Conservation (phyloP, 106 monocot genomes). For the Dioscorea alata region DNA sequence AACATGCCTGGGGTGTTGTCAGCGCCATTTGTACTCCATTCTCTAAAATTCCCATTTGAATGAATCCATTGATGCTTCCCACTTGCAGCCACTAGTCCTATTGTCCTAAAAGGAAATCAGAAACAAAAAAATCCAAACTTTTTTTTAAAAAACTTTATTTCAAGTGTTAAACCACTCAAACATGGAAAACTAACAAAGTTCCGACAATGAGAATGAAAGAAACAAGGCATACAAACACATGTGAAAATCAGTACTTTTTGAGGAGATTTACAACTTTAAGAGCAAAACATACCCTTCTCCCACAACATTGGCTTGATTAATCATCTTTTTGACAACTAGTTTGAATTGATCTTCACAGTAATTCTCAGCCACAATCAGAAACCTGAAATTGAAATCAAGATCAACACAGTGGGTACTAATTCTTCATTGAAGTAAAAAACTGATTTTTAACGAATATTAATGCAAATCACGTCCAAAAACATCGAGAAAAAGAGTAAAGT, state of each 20-base stretch:
- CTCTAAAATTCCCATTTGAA: constrained; percentile 11
- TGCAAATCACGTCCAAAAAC: too few species aligned
- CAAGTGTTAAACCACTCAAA: not conserved
- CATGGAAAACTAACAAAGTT: not conserved
- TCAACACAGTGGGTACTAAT: not conserved
- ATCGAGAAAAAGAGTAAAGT: too few species aligned
- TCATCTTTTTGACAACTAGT: not conserved
- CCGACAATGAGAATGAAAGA: not conserved
- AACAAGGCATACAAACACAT: not conserved
- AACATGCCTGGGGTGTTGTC: constrained; percentile 2
- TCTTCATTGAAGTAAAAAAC: too few species aligned
- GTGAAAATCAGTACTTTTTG: too few species aligned
- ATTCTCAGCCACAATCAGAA: not conserved
- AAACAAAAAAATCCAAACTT: too few species aligned
- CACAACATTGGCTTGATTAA: not conserved
- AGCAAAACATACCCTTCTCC: constrained; percentile 8
- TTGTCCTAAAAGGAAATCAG: constrained; percentile 8
- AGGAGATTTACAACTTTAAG: too few species aligned
- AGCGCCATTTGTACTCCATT: not conserved
- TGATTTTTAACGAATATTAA: too few species aligned
- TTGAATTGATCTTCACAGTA: not conserved
- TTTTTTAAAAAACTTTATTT: too few species aligned
- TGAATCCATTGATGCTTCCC: constrained; percentile 23
- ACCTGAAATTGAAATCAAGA: not conserved
- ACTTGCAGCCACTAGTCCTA: constrained; percentile 15